Evolutionary conservation across 2,329 filamentous ascomycete species (phyloP), one percentile per base, ranked within the genome.

Genomic region (Verticillium klebahnii): DNA sequence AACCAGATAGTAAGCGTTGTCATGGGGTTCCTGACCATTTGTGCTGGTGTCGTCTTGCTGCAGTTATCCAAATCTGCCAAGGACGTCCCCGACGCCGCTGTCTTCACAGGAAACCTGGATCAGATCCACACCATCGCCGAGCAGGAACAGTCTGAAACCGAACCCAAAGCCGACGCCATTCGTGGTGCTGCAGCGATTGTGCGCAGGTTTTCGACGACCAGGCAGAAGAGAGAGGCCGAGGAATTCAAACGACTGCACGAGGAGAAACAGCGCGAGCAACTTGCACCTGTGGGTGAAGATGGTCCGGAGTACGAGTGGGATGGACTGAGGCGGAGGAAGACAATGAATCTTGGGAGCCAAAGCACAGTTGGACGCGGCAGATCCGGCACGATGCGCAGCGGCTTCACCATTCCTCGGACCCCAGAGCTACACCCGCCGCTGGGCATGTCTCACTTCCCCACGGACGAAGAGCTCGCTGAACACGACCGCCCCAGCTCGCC

Each of bases 21-120:
- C 61, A 87, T 96, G 79, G 95, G 95, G 1, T 99, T 99, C 77
- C 78, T 99, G 50, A 89, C 90, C 64, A 99, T 99, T 64, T 99
- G 95, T 74, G 85, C 93, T 0, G 95, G 95, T 1, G 95, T 98
- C 6, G 89, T 98, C 0, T 78, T 99, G 8, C 79, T 99, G 11
- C 95, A 99, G 72, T 85, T 99, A n/a, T 97, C 95, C 59, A 98
- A 98, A 74, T 97, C 94, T 0, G 92, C 95, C 69, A 99, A 98
- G 73, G 94, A 99, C 71, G 94, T 99, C 0, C 95, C 95, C 7
- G 95, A 98, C 72, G 83, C 92, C 0, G 93, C 93, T 36, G 88
- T 99, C 45, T 97, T 99, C 80, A 88, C 88, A 61, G 95, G 94
- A 55, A 93, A 98, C 71, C 83, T 99, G 59, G 91, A 98, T 70